Percentiles rank a stretch among this genome's conserved stretches.
phyloP scores from a whole-genome alignment of 441 rosid species.

The Populus hybrid region DNA sequence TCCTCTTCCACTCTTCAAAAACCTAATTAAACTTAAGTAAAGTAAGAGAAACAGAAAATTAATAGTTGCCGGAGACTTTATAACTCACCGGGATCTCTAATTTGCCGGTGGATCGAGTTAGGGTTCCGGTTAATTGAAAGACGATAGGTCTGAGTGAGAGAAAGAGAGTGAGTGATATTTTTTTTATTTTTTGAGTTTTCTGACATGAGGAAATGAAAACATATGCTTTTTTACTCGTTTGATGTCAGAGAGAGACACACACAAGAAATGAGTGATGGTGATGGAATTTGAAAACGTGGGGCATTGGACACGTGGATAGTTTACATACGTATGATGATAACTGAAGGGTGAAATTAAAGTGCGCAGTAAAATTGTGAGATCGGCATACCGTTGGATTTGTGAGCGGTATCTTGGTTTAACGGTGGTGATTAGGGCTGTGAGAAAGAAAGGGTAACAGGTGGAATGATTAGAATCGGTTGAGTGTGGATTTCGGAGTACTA shows the following conservation, averaged over 20 bases:
- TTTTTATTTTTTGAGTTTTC: neutral
- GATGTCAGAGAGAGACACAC: slow-evolving; percentile 21
- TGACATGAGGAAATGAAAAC: slow-evolving; percentile 8
- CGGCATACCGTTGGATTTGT: neutral
- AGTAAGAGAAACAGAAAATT: neutral
- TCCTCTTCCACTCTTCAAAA: neutral
- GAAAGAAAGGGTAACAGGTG: neutral
- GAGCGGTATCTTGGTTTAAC: neutral
- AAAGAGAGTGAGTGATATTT: slow-evolving; percentile 1
- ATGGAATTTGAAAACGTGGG: slow-evolving; percentile 32
- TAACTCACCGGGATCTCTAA: slow-evolving; percentile 35
- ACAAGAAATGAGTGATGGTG: slow-evolving; percentile 9
- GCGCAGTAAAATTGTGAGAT: neutral
- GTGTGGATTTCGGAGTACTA: neutral
- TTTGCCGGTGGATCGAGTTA: slow-evolving; percentile 44
- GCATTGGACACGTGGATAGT: slow-evolving; percentile 27
- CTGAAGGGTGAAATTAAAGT: neutral
- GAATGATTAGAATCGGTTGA: neutral
- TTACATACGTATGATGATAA: slow-evolving; percentile 11
- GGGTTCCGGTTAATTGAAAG: slow-evolving; percentile 51
- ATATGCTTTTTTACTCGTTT: slow-evolving; percentile 3
- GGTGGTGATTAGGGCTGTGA: slow-evolving; percentile 16
- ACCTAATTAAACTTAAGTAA: slow-evolving; percentile 1
- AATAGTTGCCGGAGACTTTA: neutral
- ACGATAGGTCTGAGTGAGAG: neutral